A percentile compares a stretch with the other conserved stretches of the same genome.
These are phyloP conservation scores for Phytophthora foliorum DNA, from an alignment of 352 stramenopile genomes.

Conservation along the genomic window DNA sequence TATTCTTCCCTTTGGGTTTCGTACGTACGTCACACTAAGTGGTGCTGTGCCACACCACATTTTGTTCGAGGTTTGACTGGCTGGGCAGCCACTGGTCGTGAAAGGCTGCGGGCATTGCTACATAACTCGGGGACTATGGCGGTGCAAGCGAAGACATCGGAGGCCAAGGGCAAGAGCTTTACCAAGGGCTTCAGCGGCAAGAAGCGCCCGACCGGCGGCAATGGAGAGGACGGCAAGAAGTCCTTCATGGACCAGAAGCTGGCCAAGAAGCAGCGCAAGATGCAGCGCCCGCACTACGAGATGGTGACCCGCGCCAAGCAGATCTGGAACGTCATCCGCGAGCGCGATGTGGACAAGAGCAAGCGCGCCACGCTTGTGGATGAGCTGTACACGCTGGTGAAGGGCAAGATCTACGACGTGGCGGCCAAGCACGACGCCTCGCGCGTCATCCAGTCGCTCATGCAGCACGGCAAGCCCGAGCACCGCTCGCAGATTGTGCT, in stretches of 20 bases:
- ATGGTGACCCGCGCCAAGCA: slow-evolving; percentile 94
- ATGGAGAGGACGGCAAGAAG: slow-evolving; percentile 75
- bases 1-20: not conserved
- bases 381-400: slow-evolving; percentile 93
- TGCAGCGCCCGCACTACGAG: slow-evolving; percentile 94
- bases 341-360: slow-evolving; percentile 84
- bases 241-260: slow-evolving; percentile 90
- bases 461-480: slow-evolving; percentile 94
- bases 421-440: slow-evolving; percentile 96
- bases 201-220: slow-evolving; percentile 61
- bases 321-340: slow-evolving; percentile 96
- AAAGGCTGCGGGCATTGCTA: slow-evolving; percentile 2
- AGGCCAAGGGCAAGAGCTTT: slow-evolving; percentile 39
- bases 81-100: slow-evolving; percentile 17
- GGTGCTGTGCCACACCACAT: not conserved
- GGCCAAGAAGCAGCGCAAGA: slow-evolving; percentile 95
- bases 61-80: slow-evolving; percentile 35
- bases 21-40: not conserved
- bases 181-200: slow-evolving; percentile 55
- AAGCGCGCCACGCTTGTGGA: slow-evolving; percentile 90
- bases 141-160: slow-evolving; percentile 34
- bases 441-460: slow-evolving; percentile 95
- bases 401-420: slow-evolving; percentile 95
- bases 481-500: slow-evolving; percentile 89
- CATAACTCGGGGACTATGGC: slow-evolving; percentile 26